Conservation (phyloP, 805 yeast genomes). For the Wickerhamomyces canadensis region DNA sequence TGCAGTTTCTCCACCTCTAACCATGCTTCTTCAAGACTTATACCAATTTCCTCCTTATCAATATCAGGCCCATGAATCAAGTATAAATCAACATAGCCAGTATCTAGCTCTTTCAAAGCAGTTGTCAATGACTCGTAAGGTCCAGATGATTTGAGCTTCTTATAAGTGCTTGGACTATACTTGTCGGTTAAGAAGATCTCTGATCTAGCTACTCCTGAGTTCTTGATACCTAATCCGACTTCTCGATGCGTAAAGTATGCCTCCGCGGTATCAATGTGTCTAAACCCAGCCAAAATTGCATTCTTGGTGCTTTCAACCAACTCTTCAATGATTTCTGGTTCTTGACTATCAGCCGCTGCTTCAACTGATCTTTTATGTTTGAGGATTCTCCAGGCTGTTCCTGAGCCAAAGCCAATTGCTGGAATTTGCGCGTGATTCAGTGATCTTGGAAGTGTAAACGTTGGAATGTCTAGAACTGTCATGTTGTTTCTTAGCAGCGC, state of each 20-base stretch:
- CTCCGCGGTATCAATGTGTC: slow-evolving; percentile 64
- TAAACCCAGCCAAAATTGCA: slow-evolving; percentile 45
- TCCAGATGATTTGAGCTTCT: slow-evolving; percentile 26
- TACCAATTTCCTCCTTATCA: slow-evolving; percentile 28
- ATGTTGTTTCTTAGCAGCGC: background rate
- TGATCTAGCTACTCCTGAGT: slow-evolving; percentile 35
- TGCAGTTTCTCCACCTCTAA: slow-evolving; percentile 41
- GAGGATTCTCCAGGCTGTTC: slow-evolving; percentile 41
- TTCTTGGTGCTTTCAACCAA: slow-evolving; percentile 12
- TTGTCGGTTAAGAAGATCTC: slow-evolving; percentile 56
- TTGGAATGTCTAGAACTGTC: slow-evolving; percentile 15
- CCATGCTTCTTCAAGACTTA: slow-evolving; percentile 44
- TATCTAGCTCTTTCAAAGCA: slow-evolving; percentile 36
- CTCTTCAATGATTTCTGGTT: slow-evolving; percentile 26
- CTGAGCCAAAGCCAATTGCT: slow-evolving; percentile 40
- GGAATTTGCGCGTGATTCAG: slow-evolving; percentile 38
- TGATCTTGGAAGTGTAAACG: slow-evolving; percentile 27
- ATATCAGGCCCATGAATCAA: slow-evolving; percentile 58
- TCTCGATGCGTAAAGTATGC: slow-evolving; percentile 52
- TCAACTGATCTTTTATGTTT: slow-evolving; percentile 15
- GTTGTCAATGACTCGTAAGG: slow-evolving; percentile 34
- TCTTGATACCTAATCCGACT: slow-evolving; percentile 45
- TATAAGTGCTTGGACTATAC: slow-evolving; percentile 29
- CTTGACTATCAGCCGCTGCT: too few relatives aligned
- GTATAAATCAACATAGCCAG: slow-evolving; percentile 51